phyloP scores from a whole-genome alignment of 345 rosid species.

The Gynandropsis gynandra region DNA sequence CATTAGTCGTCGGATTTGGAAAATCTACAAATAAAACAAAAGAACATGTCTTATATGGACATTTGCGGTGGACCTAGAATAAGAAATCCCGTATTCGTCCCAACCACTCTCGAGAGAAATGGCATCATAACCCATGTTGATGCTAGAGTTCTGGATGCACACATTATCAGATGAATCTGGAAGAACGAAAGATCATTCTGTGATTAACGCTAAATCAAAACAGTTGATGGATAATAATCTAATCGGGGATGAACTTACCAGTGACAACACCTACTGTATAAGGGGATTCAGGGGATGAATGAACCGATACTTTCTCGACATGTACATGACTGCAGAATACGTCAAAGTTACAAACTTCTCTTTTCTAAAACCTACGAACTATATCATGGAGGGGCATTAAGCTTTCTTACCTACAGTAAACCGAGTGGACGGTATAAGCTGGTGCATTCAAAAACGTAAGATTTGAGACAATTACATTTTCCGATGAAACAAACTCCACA shows the following conservation, averaged over 20 bases:
- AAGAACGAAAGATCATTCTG: not conserved
- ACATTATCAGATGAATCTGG: slow-evolving; percentile 50
- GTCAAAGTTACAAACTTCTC: not conserved
- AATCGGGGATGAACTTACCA: slow-evolving; percentile 23
- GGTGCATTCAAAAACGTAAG: slow-evolving; percentile 53
- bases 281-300: slow-evolving; percentile 40
- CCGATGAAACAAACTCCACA: slow-evolving; percentile 41
- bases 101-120: slow-evolving; percentile 54
- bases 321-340: slow-evolving; percentile 31
- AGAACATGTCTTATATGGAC: slow-evolving; percentile 39
- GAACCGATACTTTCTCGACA: slow-evolving; percentile 33
- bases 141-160: slow-evolving; percentile 44
- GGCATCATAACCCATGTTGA: slow-evolving; percentile 46
- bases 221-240: not conserved
- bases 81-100: slow-evolving; percentile 55
- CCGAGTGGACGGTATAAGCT: slow-evolving; percentile 49
- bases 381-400: not conserved
- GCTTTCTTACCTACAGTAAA: slow-evolving; percentile 49
- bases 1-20: no score
- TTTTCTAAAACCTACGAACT: not conserved
- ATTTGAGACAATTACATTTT: slow-evolving; percentile 41
- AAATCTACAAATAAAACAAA: no score
- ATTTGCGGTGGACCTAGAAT: slow-evolving; percentile 29
- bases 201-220: not conserved
- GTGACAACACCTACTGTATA: slow-evolving; percentile 46